Conservation (phyloP, 805 yeast genomes). For the Geotrichum ghanense region DNA sequence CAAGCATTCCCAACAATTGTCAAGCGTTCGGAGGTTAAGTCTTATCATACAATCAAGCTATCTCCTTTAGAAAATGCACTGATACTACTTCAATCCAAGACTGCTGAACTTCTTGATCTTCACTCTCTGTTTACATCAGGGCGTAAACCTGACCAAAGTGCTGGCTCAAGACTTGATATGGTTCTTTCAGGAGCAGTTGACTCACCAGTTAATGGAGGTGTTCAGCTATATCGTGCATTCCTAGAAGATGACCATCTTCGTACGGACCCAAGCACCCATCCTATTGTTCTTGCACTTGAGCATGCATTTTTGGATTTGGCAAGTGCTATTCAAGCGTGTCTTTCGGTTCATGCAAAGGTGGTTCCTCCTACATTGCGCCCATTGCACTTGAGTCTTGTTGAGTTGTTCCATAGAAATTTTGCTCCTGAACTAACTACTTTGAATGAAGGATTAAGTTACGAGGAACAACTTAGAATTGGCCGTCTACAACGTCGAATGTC, state of each 20-base stretch:
- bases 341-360: constrained; percentile 55
- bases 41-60: constrained; percentile 37
- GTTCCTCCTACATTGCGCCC: constrained; percentile 45
- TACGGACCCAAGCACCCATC: constrained; percentile 6
- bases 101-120: constrained; percentile 57
- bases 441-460: neutral
- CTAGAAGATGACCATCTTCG: constrained; percentile 28
- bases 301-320: constrained; percentile 58
- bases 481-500: constrained; percentile 1
- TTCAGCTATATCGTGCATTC: constrained; percentile 68
- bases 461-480: neutral
- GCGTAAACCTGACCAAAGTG: constrained; percentile 28
- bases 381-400: constrained; percentile 55
- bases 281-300: constrained; percentile 25
- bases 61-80: constrained; percentile 81
- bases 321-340: constrained; percentile 49
- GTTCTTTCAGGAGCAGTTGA: constrained; percentile 61
- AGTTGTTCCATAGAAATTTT: constrained; percentile 57
- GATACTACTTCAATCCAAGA: constrained; percentile 52
- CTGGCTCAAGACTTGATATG: constrained; percentile 17
- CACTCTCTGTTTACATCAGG: constrained; percentile 34
- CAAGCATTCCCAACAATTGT: constrained; percentile 79
- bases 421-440: constrained; percentile 40
- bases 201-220: constrained; percentile 89
- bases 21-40: constrained; percentile 66